Base-by-base conservation (phyloP, 1,284 basidiomycete species). In the Moesziomyces globuligerus region DNA sequence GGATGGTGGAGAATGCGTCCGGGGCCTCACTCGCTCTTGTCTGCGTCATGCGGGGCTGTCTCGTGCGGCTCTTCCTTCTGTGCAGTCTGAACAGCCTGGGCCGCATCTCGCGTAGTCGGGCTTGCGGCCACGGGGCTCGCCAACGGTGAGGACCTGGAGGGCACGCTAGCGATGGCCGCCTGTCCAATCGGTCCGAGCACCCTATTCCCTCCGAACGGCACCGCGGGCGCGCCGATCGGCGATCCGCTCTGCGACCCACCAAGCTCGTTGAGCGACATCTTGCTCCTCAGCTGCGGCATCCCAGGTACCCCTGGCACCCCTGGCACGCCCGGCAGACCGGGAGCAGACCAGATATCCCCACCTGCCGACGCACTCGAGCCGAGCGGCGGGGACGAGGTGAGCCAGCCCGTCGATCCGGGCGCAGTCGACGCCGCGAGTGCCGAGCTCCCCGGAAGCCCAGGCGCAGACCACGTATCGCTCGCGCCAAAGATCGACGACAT, bases 271-370 rank as follows among this genome's bases (percentile, higher is more conserved):
- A 62, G 38, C 17, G 57, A 62, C 20, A 58, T 2, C 26, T 60
- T 67, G 3, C 29, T 54, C 5, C 69, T 28, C 24, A 68, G 29
- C 39, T 58, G 52, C 43, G 48, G 48, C n/a, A n/a, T n/a, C n/a
- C n/a, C n/a, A n/a, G n/a, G n/a, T n/a, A n/a, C n/a, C n/a, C n/a
- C n/a, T n/a, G n/a, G n/a, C n/a, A n/a, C n/a, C n/a, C n/a, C n/a
- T n/a, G n/a, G n/a, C 1, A 58, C 59, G 3, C 61, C 54, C 3
- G 58, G 48, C 3, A 72, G 38, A 3, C 45, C 43, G 0, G 69
- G 59, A 6, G 69, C 53, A 1, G 65, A 68, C 70, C 70, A 72
- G 24, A 72, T 72, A 42, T 72, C 70, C 1, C 39, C 44, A 3
- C 42, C 45, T 10, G 58, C 29, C 1, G 36, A 26, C 13, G 21